Evolutionary conservation across 768 basidiomycete species (phyloP).

Genomic region (Lactarius evosmus): DNA sequence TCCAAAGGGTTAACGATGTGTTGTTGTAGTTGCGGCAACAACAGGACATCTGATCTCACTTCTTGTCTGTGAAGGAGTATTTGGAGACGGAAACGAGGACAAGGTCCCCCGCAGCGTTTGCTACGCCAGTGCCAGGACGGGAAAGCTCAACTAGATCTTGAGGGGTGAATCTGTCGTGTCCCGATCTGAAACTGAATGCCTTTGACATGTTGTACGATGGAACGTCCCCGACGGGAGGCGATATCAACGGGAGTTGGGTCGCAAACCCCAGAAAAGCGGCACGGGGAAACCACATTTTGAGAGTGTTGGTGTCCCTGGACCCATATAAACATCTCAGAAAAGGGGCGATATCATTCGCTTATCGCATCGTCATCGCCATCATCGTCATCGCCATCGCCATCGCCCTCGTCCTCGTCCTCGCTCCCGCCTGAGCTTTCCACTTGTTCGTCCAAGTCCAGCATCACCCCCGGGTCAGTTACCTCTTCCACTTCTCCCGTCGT

Average conservation of each 20-base stretch:
- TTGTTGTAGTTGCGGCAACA: not conserved
- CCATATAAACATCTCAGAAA: not conserved
- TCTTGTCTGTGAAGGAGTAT: conserved; percentile 69
- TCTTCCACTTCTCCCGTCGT: conserved; percentile 60
- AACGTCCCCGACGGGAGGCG: conserved; percentile 29
- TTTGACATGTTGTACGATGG: conserved; percentile 29
- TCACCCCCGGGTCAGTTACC: conserved; percentile 46
- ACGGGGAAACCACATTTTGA: conserved; percentile 44
- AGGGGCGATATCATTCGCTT: conserved; percentile 45
- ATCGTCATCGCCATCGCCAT: conserved; percentile 34
- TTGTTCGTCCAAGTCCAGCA: conserved; percentile 33
- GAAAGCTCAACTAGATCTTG: conserved; percentile 66
- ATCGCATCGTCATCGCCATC: conserved; percentile 43
- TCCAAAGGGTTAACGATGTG: not conserved
- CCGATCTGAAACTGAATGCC: conserved; percentile 59
- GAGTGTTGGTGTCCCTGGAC: not conserved
- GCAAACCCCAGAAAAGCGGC: conserved; percentile 53
- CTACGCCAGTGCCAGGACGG: conserved; percentile 61
- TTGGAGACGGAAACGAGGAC: conserved; percentile 62
- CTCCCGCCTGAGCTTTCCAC: conserved; percentile 40
- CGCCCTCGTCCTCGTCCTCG: conserved; percentile 40
- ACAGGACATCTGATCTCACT: conserved; percentile 43
- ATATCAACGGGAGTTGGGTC: conserved; percentile 48
- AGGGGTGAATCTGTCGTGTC: conserved; percentile 61
- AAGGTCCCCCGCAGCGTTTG: conserved; percentile 67